phyloP scores from a whole-genome alignment of 2,329 filamentous ascomycete genomes.

The Pyrenophora teres region DNA sequence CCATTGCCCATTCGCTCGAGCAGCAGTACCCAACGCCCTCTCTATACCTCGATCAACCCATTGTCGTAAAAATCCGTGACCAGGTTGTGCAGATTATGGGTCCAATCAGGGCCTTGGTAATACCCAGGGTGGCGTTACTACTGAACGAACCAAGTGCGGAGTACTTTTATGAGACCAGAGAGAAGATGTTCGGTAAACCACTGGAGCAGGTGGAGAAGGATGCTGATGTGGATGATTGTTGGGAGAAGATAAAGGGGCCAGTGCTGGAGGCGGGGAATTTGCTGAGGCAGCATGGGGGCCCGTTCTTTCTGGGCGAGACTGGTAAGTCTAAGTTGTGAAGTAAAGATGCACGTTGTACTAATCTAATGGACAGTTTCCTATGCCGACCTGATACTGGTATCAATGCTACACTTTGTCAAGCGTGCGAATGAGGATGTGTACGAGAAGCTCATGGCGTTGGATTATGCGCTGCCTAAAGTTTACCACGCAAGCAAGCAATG shows the following conservation, averaged over 20 bases:
- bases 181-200: slow-evolving; percentile 56
- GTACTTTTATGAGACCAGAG: slow-evolving; percentile 63
- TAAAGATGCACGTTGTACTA: too few species aligned
- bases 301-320: slow-evolving; percentile 64
- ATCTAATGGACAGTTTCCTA: slow-evolving; percentile 39
- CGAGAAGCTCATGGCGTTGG: slow-evolving; percentile 48
- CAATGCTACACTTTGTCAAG: slow-evolving; percentile 54
- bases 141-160: slow-evolving; percentile 57
- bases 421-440: slow-evolving; percentile 46
- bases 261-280: slow-evolving; percentile 48
- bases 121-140: slow-evolving; percentile 55
- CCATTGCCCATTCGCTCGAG: slow-evolving; percentile 65
- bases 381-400: slow-evolving; percentile 59
- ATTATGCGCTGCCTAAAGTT: slow-evolving; percentile 41
- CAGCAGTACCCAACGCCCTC: slow-evolving; percentile 62
- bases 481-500: slow-evolving; percentile 50
- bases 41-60: slow-evolving; percentile 61
- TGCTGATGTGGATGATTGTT: slow-evolving; percentile 57
- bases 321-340: slow-evolving; percentile 41
- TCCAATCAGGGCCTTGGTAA: slow-evolving; percentile 22
- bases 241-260: slow-evolving; percentile 51
- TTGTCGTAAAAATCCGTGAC: slow-evolving; percentile 53
- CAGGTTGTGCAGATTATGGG: slow-evolving; percentile 39
- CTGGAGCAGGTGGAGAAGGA: slow-evolving; percentile 57
- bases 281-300: slow-evolving; percentile 62